phyloP scores from a whole-genome alignment of 805 yeast genomes.

The Ogataea ramenticola region DNA sequence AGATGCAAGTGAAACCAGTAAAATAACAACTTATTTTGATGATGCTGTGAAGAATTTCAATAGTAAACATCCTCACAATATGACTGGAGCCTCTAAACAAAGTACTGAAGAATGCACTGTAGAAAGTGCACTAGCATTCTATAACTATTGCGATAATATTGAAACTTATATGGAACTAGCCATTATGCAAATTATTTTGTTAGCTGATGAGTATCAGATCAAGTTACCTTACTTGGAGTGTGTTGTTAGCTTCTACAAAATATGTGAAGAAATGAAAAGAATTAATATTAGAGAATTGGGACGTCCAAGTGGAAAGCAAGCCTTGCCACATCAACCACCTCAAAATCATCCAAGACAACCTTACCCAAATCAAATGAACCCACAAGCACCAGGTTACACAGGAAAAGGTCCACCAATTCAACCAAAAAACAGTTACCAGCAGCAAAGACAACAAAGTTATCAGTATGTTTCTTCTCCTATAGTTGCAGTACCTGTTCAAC shows the following conservation, averaged over 20 bases:
- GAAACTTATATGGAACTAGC: constrained; percentile 12
- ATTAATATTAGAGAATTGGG: neutral
- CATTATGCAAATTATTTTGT: constrained; percentile 12
- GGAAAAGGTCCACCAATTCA: too few species aligned
- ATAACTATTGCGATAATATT: constrained; percentile 14
- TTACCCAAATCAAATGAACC: too few species aligned
- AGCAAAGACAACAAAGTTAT: too few species aligned
- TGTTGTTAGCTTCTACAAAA: constrained; percentile 14
- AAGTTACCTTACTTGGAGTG: constrained; percentile 15
- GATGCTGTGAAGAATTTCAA: constrained; percentile 15
- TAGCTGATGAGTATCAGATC: constrained; percentile 9
- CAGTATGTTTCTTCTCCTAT: too few species aligned
- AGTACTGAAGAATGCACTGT: constrained; percentile 1
- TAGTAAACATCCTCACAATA: constrained; percentile 9
- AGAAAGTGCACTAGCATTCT: constrained; percentile 12
- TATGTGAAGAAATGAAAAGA: constrained; percentile 9
- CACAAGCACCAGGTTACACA: too few species aligned
- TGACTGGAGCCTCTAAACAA: neutral
- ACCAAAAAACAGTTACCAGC: too few species aligned
- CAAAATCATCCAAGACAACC: neutral
- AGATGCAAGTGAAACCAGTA: constrained; percentile 8
- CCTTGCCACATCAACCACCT: too few species aligned
- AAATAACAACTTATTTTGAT: constrained; percentile 10
- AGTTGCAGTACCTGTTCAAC: neutral
- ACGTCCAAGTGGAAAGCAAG: too few species aligned